These are phyloP conservation scores for Collybiopsis confluens DNA, from an alignment of 768 basidiomycete genomes.

Conservation along the genomic window DNA sequence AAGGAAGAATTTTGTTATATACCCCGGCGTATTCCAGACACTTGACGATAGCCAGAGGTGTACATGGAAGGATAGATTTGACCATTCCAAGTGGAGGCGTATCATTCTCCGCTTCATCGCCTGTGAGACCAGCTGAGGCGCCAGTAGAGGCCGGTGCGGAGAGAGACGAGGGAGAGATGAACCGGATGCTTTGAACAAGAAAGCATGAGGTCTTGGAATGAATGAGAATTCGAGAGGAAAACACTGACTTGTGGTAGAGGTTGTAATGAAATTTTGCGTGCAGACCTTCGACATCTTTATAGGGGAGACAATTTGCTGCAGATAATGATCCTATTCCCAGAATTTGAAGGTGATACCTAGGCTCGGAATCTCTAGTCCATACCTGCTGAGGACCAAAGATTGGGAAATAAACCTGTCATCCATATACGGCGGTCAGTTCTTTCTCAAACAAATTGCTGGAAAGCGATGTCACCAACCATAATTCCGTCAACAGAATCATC, in stretches of 20 bases:
- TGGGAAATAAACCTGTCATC: constrained; percentile 83
- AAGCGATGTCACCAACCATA: constrained; percentile 60
- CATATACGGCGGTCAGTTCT: background rate
- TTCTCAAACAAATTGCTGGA: background rate
- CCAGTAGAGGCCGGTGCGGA: constrained; percentile 36
- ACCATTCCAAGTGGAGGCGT: constrained; percentile 79
- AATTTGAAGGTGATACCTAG: background rate
- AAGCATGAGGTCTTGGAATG: constrained; percentile 2
- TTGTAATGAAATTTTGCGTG: constrained; percentile 96
- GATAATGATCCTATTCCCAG: constrained; percentile 76
- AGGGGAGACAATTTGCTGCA: constrained; percentile 98
- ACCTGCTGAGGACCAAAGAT: constrained; percentile 91
- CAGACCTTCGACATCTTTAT: constrained; percentile 97
- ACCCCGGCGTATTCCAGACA: constrained; percentile 87
- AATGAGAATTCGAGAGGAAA: background rate
- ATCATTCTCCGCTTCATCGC: constrained; percentile 39
- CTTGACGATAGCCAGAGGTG: constrained; percentile 95
- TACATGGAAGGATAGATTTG: constrained; percentile 97
- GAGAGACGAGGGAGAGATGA: constrained; percentile 77
- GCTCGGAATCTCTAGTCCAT: constrained; percentile 20
- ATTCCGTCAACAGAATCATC: constrained; percentile 85
- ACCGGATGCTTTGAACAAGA: constrained; percentile 71
- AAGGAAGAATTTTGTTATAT: constrained; percentile 88
- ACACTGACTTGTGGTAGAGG: constrained; percentile 84
- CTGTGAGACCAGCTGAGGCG: constrained; percentile 16